Percentiles rank a stretch among this genome's conserved stretches.
Conservation (phyloP, 2,329 filamentous ascomycete genomes). For the Furcasterigmium sp. region DNA sequence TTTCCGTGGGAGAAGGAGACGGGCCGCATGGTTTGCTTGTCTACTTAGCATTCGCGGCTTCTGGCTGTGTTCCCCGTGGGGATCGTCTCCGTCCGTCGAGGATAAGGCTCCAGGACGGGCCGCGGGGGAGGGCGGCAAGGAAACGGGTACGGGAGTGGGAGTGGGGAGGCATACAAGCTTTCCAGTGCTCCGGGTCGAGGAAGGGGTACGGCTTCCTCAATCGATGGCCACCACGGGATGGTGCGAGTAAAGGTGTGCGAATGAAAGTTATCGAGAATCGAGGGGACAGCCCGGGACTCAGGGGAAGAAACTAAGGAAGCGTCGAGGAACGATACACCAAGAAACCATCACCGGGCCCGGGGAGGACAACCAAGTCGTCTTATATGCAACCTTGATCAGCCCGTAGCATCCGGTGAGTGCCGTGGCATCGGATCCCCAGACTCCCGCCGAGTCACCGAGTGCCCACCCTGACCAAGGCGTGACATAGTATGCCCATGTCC, state of each 20-base stretch:
- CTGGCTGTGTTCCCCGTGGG: too few relatives aligned
- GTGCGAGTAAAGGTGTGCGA: too few relatives aligned
- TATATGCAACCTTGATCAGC: too few relatives aligned
- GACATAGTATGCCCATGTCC: background rate
- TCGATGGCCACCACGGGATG: too few relatives aligned
- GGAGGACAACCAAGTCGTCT: too few relatives aligned
- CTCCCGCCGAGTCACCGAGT: background rate
- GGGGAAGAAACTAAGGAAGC: background rate
- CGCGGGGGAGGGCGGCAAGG: constrained; percentile 3
- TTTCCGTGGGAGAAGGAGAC: background rate
- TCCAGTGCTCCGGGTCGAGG: background rate
- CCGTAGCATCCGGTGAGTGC: too few relatives aligned
- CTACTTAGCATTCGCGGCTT: too few relatives aligned
- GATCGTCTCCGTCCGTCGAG: background rate
- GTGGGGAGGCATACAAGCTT: constrained; percentile 6
- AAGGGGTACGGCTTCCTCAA: background rate
- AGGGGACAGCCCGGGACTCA: background rate
- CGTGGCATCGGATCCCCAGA: too few relatives aligned
- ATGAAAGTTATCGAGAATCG: background rate
- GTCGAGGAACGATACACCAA: too few relatives aligned
- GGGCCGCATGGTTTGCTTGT: too few relatives aligned
- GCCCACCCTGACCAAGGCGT: background rate
- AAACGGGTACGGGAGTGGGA: constrained; percentile 3
- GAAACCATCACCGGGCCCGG: too few relatives aligned
- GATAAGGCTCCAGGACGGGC: background rate